Base-by-base conservation (phyloP, 1,284 basidiomycete genomes). In the Microstroma glucosiphilum region DNA sequence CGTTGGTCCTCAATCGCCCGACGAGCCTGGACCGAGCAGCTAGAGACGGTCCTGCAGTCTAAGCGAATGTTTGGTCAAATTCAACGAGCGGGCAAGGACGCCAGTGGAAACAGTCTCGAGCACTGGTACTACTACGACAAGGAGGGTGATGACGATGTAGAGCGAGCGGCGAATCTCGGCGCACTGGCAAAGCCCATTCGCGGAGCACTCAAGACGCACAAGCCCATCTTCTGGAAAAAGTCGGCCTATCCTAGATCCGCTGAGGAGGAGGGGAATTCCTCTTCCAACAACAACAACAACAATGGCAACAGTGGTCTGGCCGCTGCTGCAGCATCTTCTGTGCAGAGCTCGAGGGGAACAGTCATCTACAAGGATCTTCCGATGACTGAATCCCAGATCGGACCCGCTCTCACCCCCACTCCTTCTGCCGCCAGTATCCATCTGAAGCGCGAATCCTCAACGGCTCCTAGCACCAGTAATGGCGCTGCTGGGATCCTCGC, bases 111-210 rank as follows among this genome's bases (percentile, higher is more conserved):
- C 58, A 70, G 72, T 11, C 69, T 78, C 43, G 76, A 78, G 62
- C 71, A 68, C 60, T 78, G 76, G 76, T 77, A 76, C 63, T 72
- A 78, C 67, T 77, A 78, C 67, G 72, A 75, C 58, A 69, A 71
- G 62, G 76, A 75, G 57, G 67, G 70, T 21, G 76, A 78, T 55
- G 64, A 66, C 6, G 77, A 79, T 61, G 61, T 61, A 49, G 75
- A 77, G 61, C 68, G 77, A 0, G 74, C 75, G 6, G 63, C 66
- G 59, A 79, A 76, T 58, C 63, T 79, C 0, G 73, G 73, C 12
- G 68, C 71, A 15, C 73, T 77, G 58, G 74, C 69, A 19, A 79
- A 79, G 63, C 77, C 77, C 1, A 79, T 77, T 65, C 68, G 76
- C 42, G 76, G 72, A 53, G 77, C 73, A 48, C 70, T 77, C 58